A percentile compares a stretch with the other conserved stretches of the same genome.
phyloP scores from a whole-genome alignment of 176 grass and related monocot genomes.

The Paspalum notatum region DNA sequence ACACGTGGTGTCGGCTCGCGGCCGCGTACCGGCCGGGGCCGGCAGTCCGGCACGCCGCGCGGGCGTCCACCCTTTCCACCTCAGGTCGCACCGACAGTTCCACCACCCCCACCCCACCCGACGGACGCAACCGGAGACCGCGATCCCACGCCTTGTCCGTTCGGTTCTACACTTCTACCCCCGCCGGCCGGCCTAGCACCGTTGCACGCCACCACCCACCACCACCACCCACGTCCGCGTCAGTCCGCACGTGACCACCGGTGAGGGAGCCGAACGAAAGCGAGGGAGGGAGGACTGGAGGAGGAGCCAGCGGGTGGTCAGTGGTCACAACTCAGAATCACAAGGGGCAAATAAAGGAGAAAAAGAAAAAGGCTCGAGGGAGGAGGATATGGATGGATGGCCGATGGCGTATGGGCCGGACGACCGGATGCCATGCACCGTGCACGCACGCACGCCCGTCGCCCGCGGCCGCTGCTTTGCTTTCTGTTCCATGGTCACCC shows the following conservation, averaged over 20 bases:
- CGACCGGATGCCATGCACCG: not conserved
- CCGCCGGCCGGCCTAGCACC: too few relatives aligned
- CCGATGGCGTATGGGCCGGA: not conserved
- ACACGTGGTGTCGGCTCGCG: too few relatives aligned
- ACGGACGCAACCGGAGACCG: not conserved
- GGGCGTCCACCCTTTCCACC: conserved; percentile 25
- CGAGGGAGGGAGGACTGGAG: not conserved
- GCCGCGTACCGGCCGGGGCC: too few relatives aligned
- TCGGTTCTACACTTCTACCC: too few relatives aligned
- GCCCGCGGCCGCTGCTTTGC: not conserved
- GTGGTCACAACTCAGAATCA: not conserved
- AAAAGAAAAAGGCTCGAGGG: not conserved
- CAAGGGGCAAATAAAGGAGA: not conserved
- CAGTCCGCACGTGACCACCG: conserved; percentile 33
- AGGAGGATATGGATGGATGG: not conserved
- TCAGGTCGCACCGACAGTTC: conserved; percentile 39
- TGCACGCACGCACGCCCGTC: too few relatives aligned
- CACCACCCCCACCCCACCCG: not conserved
- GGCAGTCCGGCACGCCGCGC: not conserved
- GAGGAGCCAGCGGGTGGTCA: not conserved
- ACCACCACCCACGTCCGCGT: not conserved
- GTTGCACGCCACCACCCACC: not conserved
- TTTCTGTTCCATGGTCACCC: conserved; percentile 23
- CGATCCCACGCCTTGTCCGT: conserved; percentile 1
- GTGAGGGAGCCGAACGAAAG: conserved; percentile 20